Conservation (phyloP, 2,329 filamentous ascomycete species). For the Aspergillus ustus region DNA sequence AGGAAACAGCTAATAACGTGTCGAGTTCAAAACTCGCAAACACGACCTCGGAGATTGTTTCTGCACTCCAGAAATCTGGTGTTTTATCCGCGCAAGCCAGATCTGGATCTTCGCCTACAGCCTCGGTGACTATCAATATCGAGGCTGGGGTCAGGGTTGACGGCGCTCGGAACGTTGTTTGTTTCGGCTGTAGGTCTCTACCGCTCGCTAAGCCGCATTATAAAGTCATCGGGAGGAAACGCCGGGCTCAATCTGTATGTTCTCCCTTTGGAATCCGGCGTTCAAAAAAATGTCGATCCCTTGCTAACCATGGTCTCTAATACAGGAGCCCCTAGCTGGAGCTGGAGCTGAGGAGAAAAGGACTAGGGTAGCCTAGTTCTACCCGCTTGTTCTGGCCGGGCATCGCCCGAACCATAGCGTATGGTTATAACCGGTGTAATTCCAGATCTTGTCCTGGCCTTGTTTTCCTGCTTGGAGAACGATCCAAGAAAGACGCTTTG, state of each 20-base stretch:
- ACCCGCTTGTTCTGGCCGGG: neutral
- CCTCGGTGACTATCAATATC: constrained; percentile 31
- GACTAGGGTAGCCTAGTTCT: neutral
- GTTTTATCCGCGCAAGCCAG: neutral
- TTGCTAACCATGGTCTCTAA: neutral
- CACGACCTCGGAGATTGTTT: constrained; percentile 30
- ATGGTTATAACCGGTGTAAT: no score
- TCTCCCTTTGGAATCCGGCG: neutral
- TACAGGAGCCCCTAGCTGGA: constrained; percentile 4
- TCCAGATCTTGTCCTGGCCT: neutral
- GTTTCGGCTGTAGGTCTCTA: constrained; percentile 18
- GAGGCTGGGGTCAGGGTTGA: constrained; percentile 36
- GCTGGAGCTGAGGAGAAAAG: neutral
- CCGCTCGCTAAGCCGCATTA: neutral
- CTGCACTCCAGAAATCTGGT: constrained; percentile 26
- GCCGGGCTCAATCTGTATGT: constrained; percentile 31
- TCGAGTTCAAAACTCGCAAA: constrained; percentile 27
- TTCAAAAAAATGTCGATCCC: neutral
- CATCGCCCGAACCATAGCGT: no score
- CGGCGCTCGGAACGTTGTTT: constrained; percentile 35
- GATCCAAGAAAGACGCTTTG: neutral
- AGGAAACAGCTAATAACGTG: neutral
- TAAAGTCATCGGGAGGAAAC: constrained; percentile 18
- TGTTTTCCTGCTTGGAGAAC: neutral
- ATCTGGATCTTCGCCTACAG: neutral